Percentiles rank a stretch among this genome's conserved stretches.
Conservation (phyloP, 1,139 yeast species). For the Oligophagozyma castellii region DNA sequence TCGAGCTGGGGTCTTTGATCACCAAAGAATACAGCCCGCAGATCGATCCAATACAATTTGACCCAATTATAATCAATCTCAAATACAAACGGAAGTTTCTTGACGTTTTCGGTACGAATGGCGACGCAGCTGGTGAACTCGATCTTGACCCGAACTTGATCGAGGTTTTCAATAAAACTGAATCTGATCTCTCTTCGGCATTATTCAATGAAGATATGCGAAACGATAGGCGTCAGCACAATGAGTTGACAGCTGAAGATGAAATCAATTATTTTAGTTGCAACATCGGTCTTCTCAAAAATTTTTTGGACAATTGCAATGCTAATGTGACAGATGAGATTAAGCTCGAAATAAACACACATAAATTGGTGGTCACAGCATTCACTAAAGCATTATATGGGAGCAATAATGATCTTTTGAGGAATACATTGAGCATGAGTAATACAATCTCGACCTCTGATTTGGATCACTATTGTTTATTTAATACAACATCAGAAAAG, state of each 20-base stretch:
- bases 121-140: constrained; percentile 9
- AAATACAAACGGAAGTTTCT: constrained; percentile 29
- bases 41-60: constrained; percentile 33
- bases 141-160: constrained; percentile 20
- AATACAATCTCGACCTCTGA: constrained; percentile 38
- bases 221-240: constrained; percentile 7
- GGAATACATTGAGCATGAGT: constrained; percentile 45
- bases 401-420: constrained; percentile 38
- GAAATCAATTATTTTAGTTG: constrained; percentile 32
- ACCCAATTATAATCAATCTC: constrained; percentile 28
- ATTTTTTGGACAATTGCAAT: constrained; percentile 33
- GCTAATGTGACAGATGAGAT: constrained; percentile 40
- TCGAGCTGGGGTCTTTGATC: constrained; percentile 36
- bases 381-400: constrained; percentile 36
- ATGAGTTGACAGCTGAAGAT: constrained; percentile 11
- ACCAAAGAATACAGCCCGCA: constrained; percentile 41
- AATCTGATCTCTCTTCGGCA: constrained; percentile 15
- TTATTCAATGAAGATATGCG: constrained; percentile 17
- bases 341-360: constrained; percentile 33
- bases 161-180: constrained; percentile 14
- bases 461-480: constrained; percentile 24
- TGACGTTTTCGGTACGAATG: constrained; percentile 16
- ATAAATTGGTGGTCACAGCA: constrained; percentile 36
- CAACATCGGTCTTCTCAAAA: constrained; percentile 32
- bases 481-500: constrained; percentile 5